These are phyloP conservation scores for Aureobasidium sp. DNA, from an alignment of 2,329 filamentous ascomycete genomes.

Conservation along the genomic window DNA sequence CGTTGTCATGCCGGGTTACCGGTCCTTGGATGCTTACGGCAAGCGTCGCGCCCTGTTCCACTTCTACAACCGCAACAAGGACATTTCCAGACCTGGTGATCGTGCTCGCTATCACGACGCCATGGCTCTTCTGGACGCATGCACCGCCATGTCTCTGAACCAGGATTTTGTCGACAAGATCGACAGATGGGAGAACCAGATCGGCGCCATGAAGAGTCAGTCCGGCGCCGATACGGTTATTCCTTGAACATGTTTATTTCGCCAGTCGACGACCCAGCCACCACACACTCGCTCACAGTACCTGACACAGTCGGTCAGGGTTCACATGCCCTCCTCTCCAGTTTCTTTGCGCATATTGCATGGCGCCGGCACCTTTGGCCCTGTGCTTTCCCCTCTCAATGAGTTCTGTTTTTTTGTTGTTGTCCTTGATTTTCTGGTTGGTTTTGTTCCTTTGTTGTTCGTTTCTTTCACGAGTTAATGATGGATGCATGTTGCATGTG, in stretches of 20 bases:
- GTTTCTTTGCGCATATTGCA: not conserved
- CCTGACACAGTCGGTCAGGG: not conserved
- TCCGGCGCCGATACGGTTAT: not conserved
- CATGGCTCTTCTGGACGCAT: constrained; percentile 1
- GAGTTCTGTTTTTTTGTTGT: not conserved
- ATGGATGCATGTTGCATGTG: constrained; percentile 9
- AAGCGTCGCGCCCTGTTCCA: not conserved
- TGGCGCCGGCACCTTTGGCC: not conserved
- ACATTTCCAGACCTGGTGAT: constrained; percentile 8
- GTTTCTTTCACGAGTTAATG: not conserved
- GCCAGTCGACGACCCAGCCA: not conserved
- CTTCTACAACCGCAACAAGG: constrained; percentile 3
- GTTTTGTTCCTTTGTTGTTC: not conserved
- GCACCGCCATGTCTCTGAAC: constrained; percentile 1
- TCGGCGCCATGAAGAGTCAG: not conserved
- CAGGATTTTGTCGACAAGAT: constrained; percentile 8
- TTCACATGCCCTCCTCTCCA: not conserved
- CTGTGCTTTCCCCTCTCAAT: not conserved
- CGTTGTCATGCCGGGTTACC: constrained; percentile 4
- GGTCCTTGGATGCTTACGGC: not conserved
- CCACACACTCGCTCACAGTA: not conserved
- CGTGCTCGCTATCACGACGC: not conserved
- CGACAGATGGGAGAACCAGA: constrained; percentile 4
- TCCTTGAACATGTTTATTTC: not conserved
- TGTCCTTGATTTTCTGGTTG: not conserved